phyloP scores from a whole-genome alignment of 306 rosid species.

The Heteromeles arbutifolia region DNA sequence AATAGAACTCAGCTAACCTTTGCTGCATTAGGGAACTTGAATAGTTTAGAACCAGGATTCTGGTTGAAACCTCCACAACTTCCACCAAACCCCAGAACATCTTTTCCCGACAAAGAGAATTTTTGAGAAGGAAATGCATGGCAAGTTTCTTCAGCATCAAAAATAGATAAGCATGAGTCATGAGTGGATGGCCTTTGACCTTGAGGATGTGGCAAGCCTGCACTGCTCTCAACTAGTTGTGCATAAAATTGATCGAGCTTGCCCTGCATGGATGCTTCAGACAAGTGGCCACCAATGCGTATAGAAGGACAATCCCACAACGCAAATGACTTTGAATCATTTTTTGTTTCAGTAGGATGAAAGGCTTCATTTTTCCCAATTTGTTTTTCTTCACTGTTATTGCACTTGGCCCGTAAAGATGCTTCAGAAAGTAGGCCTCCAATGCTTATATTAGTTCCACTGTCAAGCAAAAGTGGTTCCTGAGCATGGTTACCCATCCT shows the following conservation, averaged over 20 bases:
- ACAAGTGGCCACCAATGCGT: slow-evolving; percentile 58
- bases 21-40: slow-evolving; percentile 33
- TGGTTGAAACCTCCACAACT: slow-evolving; percentile 31
- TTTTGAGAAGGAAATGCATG: slow-evolving; percentile 65
- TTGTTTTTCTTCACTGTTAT: slow-evolving; percentile 12
- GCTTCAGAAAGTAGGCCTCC: slow-evolving; percentile 45
- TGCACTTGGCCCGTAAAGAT: slow-evolving; percentile 32
- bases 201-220: slow-evolving; percentile 32
- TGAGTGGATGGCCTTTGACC: slow-evolving; percentile 36
- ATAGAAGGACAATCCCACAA: slow-evolving; percentile 24
- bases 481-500: slow-evolving; percentile 23
- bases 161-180: slow-evolving; percentile 49
- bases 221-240: slow-evolving; percentile 25
- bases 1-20: slow-evolving; percentile 44
- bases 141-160: slow-evolving; percentile 90
- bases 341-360: slow-evolving; percentile 31
- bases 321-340: slow-evolving; percentile 27
- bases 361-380: slow-evolving; percentile 6
- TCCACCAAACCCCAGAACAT: slow-evolving; percentile 30
- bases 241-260: slow-evolving; percentile 20
- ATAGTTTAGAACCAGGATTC: slow-evolving; percentile 34
- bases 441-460: slow-evolving; percentile 31
- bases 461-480: slow-evolving; percentile 33
- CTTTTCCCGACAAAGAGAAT: slow-evolving; percentile 33
- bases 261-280: slow-evolving; percentile 60